phyloP scores from a whole-genome alignment of 441 rosid genomes.

The Corymbia calophylla region DNA sequence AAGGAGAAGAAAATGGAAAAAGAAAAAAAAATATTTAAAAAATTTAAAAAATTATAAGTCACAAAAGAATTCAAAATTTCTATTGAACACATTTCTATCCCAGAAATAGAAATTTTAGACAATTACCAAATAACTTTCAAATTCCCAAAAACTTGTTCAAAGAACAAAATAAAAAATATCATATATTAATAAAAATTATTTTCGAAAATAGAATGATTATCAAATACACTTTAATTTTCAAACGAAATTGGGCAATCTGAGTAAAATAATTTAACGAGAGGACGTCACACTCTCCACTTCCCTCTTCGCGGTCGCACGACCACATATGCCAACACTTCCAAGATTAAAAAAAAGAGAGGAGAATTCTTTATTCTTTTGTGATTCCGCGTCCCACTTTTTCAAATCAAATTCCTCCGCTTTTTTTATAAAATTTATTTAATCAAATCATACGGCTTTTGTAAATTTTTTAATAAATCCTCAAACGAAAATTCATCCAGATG shows the following conservation, averaged over 20 bases:
- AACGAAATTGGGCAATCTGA: not conserved
- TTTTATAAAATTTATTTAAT: not conserved
- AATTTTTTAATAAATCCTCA: not conserved
- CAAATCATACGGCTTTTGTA: not conserved
- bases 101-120: too few species aligned
- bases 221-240: not conserved
- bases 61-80: too few species aligned
- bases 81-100: too few species aligned
- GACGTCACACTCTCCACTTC: not conserved
- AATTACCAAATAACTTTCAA: too few species aligned
- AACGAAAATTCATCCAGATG: not conserved
- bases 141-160: too few species aligned
- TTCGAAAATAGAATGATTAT: too few species aligned
- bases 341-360: not conserved
- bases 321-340: accelerated
- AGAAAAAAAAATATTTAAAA: too few species aligned
- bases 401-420: not conserved
- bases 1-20: too few species aligned
- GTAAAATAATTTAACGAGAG: not conserved
- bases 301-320: not conserved
- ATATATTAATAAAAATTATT: too few species aligned
- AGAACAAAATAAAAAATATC: too few species aligned
- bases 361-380: not conserved
- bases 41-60: too few species aligned
- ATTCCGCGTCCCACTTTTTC: not conserved